Conservation (phyloP, 1,139 yeast genomes). For the Saccharomyces hybrid region DNA sequence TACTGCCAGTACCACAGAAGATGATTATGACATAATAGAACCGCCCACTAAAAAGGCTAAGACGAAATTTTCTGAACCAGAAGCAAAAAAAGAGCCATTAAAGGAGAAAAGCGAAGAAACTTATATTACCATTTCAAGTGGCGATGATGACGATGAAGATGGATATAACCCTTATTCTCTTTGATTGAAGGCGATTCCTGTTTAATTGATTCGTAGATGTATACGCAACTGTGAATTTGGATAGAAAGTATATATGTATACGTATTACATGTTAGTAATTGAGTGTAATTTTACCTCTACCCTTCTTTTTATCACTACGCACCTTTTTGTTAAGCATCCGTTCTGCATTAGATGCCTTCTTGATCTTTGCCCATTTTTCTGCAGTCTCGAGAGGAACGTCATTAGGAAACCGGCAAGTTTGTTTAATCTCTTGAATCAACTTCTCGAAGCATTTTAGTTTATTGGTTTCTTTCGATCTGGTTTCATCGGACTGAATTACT, state of each 20-base stretch:
- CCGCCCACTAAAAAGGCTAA: conserved; percentile 18
- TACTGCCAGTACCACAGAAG: conserved; percentile 13
- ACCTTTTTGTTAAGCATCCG: conserved; percentile 47
- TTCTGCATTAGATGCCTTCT: conserved; percentile 40
- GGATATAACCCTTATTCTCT: conserved; percentile 9
- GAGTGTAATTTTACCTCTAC: conserved; percentile 29
- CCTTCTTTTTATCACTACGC: conserved; percentile 48
- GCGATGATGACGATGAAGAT: conserved; percentile 10
- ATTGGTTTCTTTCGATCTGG: conserved; percentile 55
- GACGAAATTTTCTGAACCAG: not conserved
- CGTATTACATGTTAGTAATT: conserved; percentile 1
- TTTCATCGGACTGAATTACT: conserved; percentile 53
- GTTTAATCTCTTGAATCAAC: conserved; percentile 47
- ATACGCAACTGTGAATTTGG: not conserved
- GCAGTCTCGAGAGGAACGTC: conserved; percentile 45
- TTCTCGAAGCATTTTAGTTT: conserved; percentile 53
- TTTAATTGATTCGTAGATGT: not conserved
- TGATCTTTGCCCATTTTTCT: conserved; percentile 49
- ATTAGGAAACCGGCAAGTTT: conserved; percentile 41
- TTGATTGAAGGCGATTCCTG: not conserved
- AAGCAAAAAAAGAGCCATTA: conserved; percentile 1
- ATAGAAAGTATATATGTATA: not conserved
- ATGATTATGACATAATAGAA: conserved; percentile 16
- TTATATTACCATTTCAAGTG: not conserved
- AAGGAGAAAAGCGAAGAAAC: conserved; percentile 6